Percentiles rank a stretch among this genome's conserved stretches.
Conservation (phyloP, 1,139 yeast genomes). For the Hemisphaericaspora xylofermentans region DNA sequence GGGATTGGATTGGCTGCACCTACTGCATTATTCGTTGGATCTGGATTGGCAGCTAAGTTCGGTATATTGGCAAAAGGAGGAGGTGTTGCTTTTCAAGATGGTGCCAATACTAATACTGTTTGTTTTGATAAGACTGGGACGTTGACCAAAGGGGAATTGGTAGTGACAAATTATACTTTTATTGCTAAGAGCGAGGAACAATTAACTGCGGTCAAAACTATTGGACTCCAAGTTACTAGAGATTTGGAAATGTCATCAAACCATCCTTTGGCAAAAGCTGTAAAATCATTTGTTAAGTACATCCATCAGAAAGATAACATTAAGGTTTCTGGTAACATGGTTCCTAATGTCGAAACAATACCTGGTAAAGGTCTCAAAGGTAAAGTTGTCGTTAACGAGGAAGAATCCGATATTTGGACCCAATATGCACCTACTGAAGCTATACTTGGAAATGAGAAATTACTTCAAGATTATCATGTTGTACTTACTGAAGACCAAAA, state of each 20-base stretch:
- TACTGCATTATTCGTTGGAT: conserved; percentile 47
- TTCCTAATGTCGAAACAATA: conserved; percentile 51
- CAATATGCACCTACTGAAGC: conserved; percentile 36
- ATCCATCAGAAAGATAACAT: conserved; percentile 16
- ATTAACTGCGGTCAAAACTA: conserved; percentile 18
- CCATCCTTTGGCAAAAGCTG: conserved; percentile 69
- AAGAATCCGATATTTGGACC: conserved; percentile 26
- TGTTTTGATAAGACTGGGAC: conserved; percentile 86
- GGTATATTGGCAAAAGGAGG: conserved; percentile 84
- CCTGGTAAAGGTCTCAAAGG: conserved; percentile 64
- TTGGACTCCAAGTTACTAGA: conserved; percentile 50
- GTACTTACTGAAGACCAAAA: conserved; percentile 24
- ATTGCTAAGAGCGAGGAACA: conserved; percentile 12
- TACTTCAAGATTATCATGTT: conserved; percentile 46
- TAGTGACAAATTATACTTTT: conserved; percentile 50
- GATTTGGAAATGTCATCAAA: conserved; percentile 65
- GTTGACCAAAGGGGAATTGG: conserved; percentile 63
- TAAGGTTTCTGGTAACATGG: conserved; percentile 33
- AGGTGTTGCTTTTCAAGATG: conserved; percentile 81
- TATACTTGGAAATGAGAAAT: conserved; percentile 64
- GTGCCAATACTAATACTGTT: conserved; percentile 58
- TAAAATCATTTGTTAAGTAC: conserved; percentile 41
- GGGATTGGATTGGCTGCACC: conserved; percentile 52
- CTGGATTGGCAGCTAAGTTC: conserved; percentile 48
- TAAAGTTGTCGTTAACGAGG: conserved; percentile 25